Percentiles rank a stretch among this genome's conserved stretches.
Conservation (phyloP, 805 yeast genomes). For the Cyberlindnera americana region DNA sequence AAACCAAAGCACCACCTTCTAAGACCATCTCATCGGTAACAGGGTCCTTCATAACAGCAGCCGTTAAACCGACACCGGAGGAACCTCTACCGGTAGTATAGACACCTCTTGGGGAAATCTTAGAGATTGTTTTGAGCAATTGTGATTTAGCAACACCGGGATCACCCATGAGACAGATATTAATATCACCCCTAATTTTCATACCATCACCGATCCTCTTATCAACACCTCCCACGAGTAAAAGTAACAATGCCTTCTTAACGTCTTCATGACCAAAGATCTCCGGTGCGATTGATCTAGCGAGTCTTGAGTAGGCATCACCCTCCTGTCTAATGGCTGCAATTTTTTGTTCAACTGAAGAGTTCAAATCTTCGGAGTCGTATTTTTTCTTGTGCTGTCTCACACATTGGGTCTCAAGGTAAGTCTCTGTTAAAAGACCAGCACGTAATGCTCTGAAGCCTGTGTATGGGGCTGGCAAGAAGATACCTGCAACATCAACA, state of each 20-base stretch:
- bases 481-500: conserved; percentile 90
- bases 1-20: conserved; percentile 96
- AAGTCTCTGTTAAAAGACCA: conserved; percentile 92
- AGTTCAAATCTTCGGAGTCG: conserved; percentile 56
- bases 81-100: conserved; percentile 99
- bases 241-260: conserved; percentile 79
- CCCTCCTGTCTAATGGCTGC: conserved; percentile 54
- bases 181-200: conserved; percentile 96
- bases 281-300: conserved; percentile 95
- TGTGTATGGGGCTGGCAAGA: conserved; percentile 91
- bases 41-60: conserved; percentile 98
- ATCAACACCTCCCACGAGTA: conserved; percentile 93
- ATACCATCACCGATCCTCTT: conserved; percentile 95
- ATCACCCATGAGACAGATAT: conserved; percentile 95
- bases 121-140: conserved; percentile 82
- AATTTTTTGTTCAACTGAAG: conserved; percentile 54
- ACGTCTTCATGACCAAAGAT: conserved; percentile 93
- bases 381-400: conserved; percentile 88
- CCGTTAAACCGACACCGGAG: conserved; percentile 97
- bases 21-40: conserved; percentile 98
- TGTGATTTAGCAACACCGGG: conserved; percentile 99
- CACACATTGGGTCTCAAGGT: conserved; percentile 81
- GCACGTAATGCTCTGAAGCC: conserved; percentile 92
- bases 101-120: conserved; percentile 93
- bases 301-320: conserved; percentile 72